Conservation (phyloP, 257 asterid species). For the Nemophila menziesii region DNA sequence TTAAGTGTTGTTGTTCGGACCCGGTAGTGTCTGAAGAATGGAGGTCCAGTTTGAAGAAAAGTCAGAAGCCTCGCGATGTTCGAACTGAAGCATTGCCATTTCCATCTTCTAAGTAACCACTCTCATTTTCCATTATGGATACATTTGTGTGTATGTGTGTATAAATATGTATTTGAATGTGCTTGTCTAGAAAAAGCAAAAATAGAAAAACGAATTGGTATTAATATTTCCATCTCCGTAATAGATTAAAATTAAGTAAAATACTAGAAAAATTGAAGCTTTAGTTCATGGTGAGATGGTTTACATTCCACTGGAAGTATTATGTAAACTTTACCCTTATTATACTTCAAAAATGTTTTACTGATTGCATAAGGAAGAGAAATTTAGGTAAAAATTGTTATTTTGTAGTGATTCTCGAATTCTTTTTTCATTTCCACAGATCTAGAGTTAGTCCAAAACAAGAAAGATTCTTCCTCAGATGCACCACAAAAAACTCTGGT, state of each 20-base stretch:
- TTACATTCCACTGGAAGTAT: too few relatives aligned
- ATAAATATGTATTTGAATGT: background rate
- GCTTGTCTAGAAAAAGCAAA: background rate
- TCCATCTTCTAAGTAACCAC: slow-evolving; percentile 47
- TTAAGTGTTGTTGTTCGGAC: slow-evolving; percentile 50
- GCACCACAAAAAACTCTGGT: slow-evolving; percentile 60
- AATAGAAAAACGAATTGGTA: too few relatives aligned
- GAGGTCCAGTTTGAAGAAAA: slow-evolving; percentile 27
- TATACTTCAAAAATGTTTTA: background rate
- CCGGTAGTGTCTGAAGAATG: slow-evolving; percentile 34
- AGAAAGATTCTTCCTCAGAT: slow-evolving; percentile 57
- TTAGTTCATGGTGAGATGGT: background rate
- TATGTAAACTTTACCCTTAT: too few relatives aligned
- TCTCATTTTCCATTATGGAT: background rate
- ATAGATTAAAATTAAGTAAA: too few relatives aligned
- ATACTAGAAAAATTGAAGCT: background rate
- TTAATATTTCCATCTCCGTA: too few relatives aligned
- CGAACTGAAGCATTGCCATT: slow-evolving; percentile 44
- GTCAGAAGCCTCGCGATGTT: slow-evolving; percentile 25
- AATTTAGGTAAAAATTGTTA: background rate
- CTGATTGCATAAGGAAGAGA: background rate
- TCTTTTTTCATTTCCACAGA: slow-evolving; percentile 31
- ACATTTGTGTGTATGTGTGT: background rate
- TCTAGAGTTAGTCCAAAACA: slow-evolving; percentile 47
- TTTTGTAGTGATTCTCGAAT: background rate